These are phyloP conservation scores for Psidium guajava DNA, from an alignment of 345 rosid genomes.

Conservation along the genomic window DNA sequence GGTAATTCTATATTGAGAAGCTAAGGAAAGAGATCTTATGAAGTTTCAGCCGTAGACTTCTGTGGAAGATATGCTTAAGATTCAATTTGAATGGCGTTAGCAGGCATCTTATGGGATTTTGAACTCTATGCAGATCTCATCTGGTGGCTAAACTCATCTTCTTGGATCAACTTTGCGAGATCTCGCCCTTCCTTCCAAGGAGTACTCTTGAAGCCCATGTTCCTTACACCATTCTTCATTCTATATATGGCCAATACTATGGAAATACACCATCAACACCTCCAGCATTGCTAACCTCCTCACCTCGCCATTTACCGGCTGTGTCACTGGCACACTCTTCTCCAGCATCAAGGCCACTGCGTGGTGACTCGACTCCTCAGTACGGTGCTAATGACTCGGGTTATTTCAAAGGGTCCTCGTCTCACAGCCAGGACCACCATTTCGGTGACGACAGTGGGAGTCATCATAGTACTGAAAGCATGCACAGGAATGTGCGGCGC, in stretches of 20 bases:
- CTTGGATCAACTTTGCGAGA: conserved; percentile 92
- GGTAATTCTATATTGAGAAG: not conserved
- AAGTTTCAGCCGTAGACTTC: not conserved
- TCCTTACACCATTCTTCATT: conserved; percentile 78
- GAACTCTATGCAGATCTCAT: conserved; percentile 53
- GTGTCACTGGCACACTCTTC: conserved; percentile 59
- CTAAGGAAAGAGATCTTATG: not conserved
- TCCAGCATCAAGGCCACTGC: conserved; percentile 49
- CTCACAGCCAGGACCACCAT: conserved; percentile 53
- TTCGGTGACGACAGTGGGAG: conserved; percentile 41
- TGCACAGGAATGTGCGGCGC: conserved; percentile 55
- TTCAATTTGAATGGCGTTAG: not conserved
- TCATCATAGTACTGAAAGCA: conserved; percentile 27
- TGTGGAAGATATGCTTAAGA: not conserved
- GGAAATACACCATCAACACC: conserved; percentile 60
- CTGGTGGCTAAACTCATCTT: conserved; percentile 88
- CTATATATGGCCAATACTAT: conserved; percentile 85
- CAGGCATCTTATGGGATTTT: not conserved
- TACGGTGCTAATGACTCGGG: conserved; percentile 44
- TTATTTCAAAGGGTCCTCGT: conserved; percentile 70
- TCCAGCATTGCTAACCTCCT: conserved; percentile 30
- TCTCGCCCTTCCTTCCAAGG: conserved; percentile 83
- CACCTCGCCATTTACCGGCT: conserved; percentile 74
- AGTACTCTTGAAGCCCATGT: conserved; percentile 79
- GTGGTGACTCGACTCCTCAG: conserved; percentile 74